Conservation (phyloP, 306 rosid genomes). For the Gillenia trifoliata region DNA sequence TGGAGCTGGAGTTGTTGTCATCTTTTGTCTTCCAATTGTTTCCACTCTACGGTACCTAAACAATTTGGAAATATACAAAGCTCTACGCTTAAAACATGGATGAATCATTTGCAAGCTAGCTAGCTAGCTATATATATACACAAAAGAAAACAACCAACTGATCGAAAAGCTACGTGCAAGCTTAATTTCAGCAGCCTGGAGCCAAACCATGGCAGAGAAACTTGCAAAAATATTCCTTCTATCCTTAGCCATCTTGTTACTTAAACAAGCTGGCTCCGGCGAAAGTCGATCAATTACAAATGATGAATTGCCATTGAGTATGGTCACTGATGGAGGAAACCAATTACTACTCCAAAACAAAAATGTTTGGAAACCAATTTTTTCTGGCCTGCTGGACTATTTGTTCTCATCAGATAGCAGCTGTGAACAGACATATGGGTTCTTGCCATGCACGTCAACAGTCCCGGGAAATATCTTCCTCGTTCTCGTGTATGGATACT, state of each 20-base stretch:
- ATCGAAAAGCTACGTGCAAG: neutral
- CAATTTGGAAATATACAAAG: neutral
- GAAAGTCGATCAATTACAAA: slow-evolving; percentile 2
- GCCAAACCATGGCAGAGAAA: neutral
- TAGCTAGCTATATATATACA: too few relatives aligned
- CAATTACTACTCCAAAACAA: neutral
- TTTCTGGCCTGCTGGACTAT: neutral
- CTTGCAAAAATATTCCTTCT: neutral
- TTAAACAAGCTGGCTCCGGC: neutral
- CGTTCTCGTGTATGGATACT: slow-evolving; percentile 40
- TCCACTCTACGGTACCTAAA: neutral
- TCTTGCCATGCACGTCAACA: slow-evolving; percentile 41
- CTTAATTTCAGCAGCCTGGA: neutral
- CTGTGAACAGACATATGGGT: slow-evolving; percentile 41
- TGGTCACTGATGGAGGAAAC: neutral
- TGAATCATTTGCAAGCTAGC: neutral
- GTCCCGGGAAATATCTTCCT: slow-evolving; percentile 36
- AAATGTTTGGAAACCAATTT: neutral
- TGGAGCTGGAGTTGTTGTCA: neutral
- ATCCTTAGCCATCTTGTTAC: neutral
- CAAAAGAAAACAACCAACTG: neutral
- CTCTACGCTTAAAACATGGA: neutral
- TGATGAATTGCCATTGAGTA: neutral
- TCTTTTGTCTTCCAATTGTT: neutral
- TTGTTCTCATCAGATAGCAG: slow-evolving; percentile 6